phyloP scores from a whole-genome alignment of 257 asterid genomes.

The Lycium ferocissimum region DNA sequence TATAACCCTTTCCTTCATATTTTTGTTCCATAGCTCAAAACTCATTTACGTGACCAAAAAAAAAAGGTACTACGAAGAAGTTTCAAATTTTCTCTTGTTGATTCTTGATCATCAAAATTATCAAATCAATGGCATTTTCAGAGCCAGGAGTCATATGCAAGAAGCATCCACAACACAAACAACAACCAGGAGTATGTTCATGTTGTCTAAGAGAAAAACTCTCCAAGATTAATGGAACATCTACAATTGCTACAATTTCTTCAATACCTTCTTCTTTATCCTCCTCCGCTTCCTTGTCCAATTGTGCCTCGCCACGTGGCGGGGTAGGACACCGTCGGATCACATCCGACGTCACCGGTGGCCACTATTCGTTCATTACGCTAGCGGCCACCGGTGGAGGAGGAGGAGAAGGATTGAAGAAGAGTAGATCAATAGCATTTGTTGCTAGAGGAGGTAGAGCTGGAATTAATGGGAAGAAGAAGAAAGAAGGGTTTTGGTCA shows the following conservation, averaged over 20 bases:
- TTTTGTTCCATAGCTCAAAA: background rate
- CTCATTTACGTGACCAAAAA: background rate
- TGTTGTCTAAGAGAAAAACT: constrained; percentile 64
- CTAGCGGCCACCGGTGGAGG: constrained; percentile 24
- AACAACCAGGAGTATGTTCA: constrained; percentile 73
- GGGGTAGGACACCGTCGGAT: constrained; percentile 46
- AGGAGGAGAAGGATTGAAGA: constrained; percentile 45
- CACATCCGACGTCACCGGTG: constrained; percentile 50
- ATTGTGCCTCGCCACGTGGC: constrained; percentile 40
- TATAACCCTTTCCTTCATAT: background rate
- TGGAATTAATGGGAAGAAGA: constrained; percentile 37
- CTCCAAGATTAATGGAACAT: constrained; percentile 40
- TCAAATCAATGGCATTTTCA: constrained; percentile 50
- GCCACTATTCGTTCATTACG: constrained; percentile 38
- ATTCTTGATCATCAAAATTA: background rate
- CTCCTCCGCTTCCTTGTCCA: constrained; percentile 49
- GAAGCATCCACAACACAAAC: constrained; percentile 60
- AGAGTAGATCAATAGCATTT: constrained; percentile 67
- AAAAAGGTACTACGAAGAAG: background rate
- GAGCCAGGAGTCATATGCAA: constrained; percentile 55
- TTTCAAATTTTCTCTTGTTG: background rate
- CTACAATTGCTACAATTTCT: constrained; percentile 15
- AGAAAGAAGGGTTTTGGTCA: constrained; percentile 75
- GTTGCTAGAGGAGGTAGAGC: constrained; percentile 40
- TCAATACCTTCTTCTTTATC: constrained; percentile 35